Percentiles rank a stretch among this genome's conserved stretches.
Conservation (phyloP, 2,329 filamentous ascomycete genomes). For the Paraphaeosphaeria sporulosa region DNA sequence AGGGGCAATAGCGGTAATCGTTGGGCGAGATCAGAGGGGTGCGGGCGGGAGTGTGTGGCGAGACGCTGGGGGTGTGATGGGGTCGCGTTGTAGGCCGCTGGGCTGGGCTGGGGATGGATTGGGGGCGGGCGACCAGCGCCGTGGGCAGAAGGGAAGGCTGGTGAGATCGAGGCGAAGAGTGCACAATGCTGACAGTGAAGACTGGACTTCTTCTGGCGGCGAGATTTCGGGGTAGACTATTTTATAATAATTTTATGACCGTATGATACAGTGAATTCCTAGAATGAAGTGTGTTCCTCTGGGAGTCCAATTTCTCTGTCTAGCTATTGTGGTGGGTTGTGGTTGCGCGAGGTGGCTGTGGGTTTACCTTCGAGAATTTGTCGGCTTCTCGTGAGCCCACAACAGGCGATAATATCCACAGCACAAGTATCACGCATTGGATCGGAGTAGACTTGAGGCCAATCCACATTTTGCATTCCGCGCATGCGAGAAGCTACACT, state of each 20-base stretch:
- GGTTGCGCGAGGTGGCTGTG: too few species aligned
- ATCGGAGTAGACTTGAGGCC: neutral
- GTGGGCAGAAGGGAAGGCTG: neutral
- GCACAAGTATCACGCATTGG: neutral
- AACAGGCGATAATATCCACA: neutral
- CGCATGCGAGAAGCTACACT: conserved; percentile 11
- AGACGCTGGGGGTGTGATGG: conserved; percentile 18
- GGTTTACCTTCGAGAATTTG: too few species aligned
- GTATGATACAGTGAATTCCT: neutral
- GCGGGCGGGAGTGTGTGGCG: conserved; percentile 13
- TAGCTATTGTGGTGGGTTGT: too few species aligned
- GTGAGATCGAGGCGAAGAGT: neutral
- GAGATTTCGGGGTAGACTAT: too few species aligned
- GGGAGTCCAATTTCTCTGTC: too few species aligned
- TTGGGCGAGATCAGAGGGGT: neutral
- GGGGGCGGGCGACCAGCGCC: conserved; percentile 2
- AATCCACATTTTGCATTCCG: conserved; percentile 12
- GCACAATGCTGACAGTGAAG: too few species aligned
- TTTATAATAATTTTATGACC: too few species aligned
- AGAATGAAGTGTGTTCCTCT: neutral
- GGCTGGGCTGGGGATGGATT: too few species aligned
- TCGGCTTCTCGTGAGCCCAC: too few species aligned
- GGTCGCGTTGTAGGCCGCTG: neutral
- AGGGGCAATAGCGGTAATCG: neutral
- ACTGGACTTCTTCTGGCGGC: too few species aligned